Conservation (phyloP, 2,329 filamentous ascomycete genomes). For the Chalaropsis ovoidea region DNA sequence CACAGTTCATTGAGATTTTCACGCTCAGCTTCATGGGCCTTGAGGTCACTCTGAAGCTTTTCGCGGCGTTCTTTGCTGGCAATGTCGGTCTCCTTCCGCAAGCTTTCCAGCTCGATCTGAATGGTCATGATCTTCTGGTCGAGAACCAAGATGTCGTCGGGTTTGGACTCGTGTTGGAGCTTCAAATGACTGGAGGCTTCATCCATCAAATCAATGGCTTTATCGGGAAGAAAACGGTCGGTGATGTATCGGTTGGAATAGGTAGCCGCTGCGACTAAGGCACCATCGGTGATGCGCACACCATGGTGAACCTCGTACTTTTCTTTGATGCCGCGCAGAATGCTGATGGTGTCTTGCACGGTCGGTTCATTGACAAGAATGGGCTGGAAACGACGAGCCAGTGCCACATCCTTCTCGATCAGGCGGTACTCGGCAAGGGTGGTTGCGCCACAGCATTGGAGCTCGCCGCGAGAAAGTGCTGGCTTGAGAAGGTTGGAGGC, state of each 20-base stretch:
- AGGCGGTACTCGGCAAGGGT: conserved; percentile 83
- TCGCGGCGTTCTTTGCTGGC: conserved; percentile 79
- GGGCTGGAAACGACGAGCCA: conserved; percentile 87
- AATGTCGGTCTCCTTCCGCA: conserved; percentile 88
- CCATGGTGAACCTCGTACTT: conserved; percentile 96
- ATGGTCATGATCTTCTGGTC: conserved; percentile 96
- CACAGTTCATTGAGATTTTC: conserved; percentile 67
- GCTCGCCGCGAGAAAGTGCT: conserved; percentile 78
- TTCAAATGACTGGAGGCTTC: conserved; percentile 86
- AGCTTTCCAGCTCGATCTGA: conserved; percentile 88
- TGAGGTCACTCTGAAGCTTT: conserved; percentile 69
- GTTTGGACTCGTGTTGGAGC: conserved; percentile 92
- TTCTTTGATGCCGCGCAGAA: conserved; percentile 91
- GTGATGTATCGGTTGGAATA: conserved; percentile 95
- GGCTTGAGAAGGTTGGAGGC: conserved; percentile 92
- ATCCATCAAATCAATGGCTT: conserved; percentile 93
- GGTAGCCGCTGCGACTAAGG: conserved; percentile 81
- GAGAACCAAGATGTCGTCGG: conserved; percentile 82
- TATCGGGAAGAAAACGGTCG: conserved; percentile 89
- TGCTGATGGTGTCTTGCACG: conserved; percentile 88
- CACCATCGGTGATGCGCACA: conserved; percentile 85
- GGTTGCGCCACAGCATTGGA: conserved; percentile 92
- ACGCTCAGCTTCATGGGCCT: conserved; percentile 66
- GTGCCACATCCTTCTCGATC: conserved; percentile 91
- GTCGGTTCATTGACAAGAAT: conserved; percentile 87